phyloP scores from a whole-genome alignment of 2,329 filamentous ascomycete species.

The Hypoxylon sp. region DNA sequence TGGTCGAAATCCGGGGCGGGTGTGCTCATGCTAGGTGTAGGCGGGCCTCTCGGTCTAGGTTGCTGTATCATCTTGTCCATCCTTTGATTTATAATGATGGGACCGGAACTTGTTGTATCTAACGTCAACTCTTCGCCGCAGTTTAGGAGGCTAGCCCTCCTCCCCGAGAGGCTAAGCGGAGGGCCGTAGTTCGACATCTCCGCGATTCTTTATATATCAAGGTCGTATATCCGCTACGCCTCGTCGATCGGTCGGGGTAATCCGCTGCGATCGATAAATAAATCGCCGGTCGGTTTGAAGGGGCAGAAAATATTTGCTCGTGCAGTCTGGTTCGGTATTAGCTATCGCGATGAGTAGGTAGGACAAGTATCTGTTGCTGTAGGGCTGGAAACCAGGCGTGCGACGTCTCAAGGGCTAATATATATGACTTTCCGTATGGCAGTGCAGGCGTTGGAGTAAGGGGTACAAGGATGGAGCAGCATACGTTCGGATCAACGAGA shows the following conservation, averaged over 20 bases:
- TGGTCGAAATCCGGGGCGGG: constrained; percentile 75
- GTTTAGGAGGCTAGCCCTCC: constrained; percentile 70
- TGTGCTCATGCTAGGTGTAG: constrained; percentile 77
- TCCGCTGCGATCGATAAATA: constrained; percentile 18
- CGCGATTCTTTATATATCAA: constrained; percentile 11
- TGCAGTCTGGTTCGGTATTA: constrained; percentile 18
- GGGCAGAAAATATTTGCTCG: constrained; percentile 12
- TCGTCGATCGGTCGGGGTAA: constrained; percentile 11
- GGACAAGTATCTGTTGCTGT: constrained; percentile 5
- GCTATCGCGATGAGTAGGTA: constrained; percentile 14
- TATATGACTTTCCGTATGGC: constrained; percentile 25
- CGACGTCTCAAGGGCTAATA: constrained; percentile 11
- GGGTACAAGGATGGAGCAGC: constrained; percentile 46
- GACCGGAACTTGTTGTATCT: constrained; percentile 60
- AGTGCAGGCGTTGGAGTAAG: constrained; percentile 41
- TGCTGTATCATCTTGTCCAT: constrained; percentile 70
- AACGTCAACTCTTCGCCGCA: constrained; percentile 69
- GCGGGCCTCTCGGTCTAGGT: constrained; percentile 69
- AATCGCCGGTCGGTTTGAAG: constrained; percentile 16
- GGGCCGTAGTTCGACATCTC: constrained; percentile 62
- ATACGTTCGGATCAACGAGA: constrained; percentile 46
- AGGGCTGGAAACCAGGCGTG: constrained; percentile 9
- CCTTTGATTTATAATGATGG: constrained; percentile 60
- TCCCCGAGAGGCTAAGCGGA: constrained; percentile 72
- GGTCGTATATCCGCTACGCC: constrained; percentile 32